These are phyloP conservation scores for Mortierella sp. DNA, from an alignment of 371 early-diverging fungal species.

Conservation along the genomic window DNA sequence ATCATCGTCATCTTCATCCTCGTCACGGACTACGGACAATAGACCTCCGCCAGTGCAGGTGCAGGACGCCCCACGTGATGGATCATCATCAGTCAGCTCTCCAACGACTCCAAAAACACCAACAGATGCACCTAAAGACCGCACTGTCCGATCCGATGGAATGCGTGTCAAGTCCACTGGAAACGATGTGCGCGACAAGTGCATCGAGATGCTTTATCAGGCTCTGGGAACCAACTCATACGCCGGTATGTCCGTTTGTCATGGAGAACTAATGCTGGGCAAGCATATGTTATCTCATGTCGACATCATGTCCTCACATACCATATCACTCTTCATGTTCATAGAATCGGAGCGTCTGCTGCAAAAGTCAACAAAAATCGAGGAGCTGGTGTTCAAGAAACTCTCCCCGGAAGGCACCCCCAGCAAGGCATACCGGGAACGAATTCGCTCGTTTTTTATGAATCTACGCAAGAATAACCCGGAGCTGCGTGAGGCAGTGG, in stretches of 20 bases:
- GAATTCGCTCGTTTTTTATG: slow-evolving; percentile 82
- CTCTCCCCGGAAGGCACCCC: slow-evolving; percentile 60
- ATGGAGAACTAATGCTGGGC: too few species aligned
- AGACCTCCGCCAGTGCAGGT: slow-evolving; percentile 17
- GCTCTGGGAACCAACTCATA: slow-evolving; percentile 79
- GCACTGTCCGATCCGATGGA: slow-evolving; percentile 74
- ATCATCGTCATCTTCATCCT: slow-evolving; percentile 11
- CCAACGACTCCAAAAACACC: slow-evolving; percentile 53
- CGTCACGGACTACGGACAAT: slow-evolving; percentile 30
- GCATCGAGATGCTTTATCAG: slow-evolving; percentile 85
- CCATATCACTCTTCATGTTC: background rate
- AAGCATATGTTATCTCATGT: too few species aligned
- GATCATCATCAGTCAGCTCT: slow-evolving; percentile 39
- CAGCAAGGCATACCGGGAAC: slow-evolving; percentile 74
- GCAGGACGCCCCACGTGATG: slow-evolving; percentile 26
- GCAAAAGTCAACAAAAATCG: slow-evolving; percentile 74
- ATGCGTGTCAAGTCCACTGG: slow-evolving; percentile 68
- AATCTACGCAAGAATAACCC: slow-evolving; percentile 90
- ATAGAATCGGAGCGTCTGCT: slow-evolving; percentile 72
- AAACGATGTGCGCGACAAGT: slow-evolving; percentile 82
- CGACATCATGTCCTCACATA: too few species aligned
- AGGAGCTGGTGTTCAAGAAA: slow-evolving; percentile 73
- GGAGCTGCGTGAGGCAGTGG: slow-evolving; percentile 76
- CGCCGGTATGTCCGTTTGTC: slow-evolving; percentile 67
- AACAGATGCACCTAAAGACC: slow-evolving; percentile 53